phyloP scores from a whole-genome alignment of 1,139 yeast species.

The Geotrichum fermentans region DNA sequence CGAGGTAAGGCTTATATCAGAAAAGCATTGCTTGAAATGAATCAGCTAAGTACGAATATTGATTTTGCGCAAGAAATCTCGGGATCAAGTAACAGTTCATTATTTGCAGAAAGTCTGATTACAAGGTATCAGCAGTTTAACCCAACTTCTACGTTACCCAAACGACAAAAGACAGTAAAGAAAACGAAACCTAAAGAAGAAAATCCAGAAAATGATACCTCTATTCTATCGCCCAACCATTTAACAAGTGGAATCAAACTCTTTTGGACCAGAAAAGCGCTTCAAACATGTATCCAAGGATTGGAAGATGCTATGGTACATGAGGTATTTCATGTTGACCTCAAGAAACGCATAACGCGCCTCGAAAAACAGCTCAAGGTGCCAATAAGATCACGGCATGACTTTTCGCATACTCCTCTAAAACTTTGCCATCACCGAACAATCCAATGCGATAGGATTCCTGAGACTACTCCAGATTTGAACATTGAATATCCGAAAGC shows the following conservation, averaged over 20 bases:
- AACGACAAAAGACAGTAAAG: slow-evolving; percentile 12
- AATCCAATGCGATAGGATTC: slow-evolving; percentile 12
- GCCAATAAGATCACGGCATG: slow-evolving; percentile 14
- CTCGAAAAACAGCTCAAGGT: slow-evolving; percentile 22
- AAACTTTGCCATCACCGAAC: slow-evolving; percentile 8
- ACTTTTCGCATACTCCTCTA: slow-evolving; percentile 10
- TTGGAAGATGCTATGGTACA: slow-evolving; percentile 22
- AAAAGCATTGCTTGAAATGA: slow-evolving; percentile 31
- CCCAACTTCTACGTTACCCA: slow-evolving; percentile 16
- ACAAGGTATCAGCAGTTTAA: slow-evolving; percentile 17
- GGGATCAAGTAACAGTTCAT: background rate
- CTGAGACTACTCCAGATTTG: slow-evolving; percentile 1
- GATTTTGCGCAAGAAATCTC: slow-evolving; percentile 10
- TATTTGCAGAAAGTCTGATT: slow-evolving; percentile 8
- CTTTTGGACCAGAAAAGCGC: slow-evolving; percentile 26
- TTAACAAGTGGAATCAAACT: slow-evolving; percentile 10
- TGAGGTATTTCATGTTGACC: slow-evolving; percentile 26
- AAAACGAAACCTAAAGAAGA: slow-evolving; percentile 3
- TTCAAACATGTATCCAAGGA: slow-evolving; percentile 30
- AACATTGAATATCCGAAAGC: slow-evolving; percentile 11
- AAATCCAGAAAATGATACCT: background rate
- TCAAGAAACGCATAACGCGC: slow-evolving; percentile 22
- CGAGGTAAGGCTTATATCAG: slow-evolving; percentile 28
- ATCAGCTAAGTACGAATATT: slow-evolving; percentile 14
- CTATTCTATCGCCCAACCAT: slow-evolving; percentile 1